phyloP scores from a whole-genome alignment of 2,329 filamentous ascomycete species.

The Pseudogymnoascus sp. region DNA sequence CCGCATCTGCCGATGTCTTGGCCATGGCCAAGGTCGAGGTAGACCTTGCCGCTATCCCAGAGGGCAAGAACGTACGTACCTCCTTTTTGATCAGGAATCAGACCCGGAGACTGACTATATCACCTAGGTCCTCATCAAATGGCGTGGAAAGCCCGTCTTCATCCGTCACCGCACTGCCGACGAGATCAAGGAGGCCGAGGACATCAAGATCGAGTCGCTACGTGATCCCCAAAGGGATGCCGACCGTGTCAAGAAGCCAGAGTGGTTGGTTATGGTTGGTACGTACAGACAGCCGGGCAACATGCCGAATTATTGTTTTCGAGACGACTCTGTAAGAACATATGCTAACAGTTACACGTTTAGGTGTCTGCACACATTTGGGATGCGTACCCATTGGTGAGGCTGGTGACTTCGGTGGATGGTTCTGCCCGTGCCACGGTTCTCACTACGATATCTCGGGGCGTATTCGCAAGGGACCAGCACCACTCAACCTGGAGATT shows the following conservation, averaged over 20 bases:
- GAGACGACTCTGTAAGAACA: constrained; percentile 19
- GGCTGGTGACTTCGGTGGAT: constrained; percentile 94
- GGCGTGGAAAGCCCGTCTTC: constrained; percentile 99
- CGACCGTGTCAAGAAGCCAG: constrained; percentile 94
- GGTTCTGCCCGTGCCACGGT: constrained; percentile 99
- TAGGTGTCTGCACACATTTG: constrained; percentile 97
- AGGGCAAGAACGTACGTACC: constrained; percentile 92
- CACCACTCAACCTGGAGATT: constrained; percentile 94
- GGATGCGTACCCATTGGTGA: constrained; percentile 99
- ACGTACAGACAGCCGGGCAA: constrained; percentile 26
- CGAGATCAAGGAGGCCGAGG: constrained; percentile 94
- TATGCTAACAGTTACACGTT: constrained; percentile 5
- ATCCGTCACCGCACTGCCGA: constrained; percentile 92
- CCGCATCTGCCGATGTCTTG: constrained; percentile 93
- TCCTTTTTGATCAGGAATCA: neutral
- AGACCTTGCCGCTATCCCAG: constrained; percentile 82
- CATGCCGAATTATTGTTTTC: neutral
- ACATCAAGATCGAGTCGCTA: constrained; percentile 72
- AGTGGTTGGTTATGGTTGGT: constrained; percentile 99
- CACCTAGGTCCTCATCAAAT: constrained; percentile 90
- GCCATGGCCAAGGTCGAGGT: constrained; percentile 99
- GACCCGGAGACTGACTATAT: constrained; percentile 14
- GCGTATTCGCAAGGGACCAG: constrained; percentile 94
- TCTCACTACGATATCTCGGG: constrained; percentile 99
- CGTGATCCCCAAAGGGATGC: constrained; percentile 87